These are phyloP conservation scores for Raffaelea arxii DNA, from an alignment of 2,329 filamentous ascomycete genomes.

Conservation along the genomic window DNA sequence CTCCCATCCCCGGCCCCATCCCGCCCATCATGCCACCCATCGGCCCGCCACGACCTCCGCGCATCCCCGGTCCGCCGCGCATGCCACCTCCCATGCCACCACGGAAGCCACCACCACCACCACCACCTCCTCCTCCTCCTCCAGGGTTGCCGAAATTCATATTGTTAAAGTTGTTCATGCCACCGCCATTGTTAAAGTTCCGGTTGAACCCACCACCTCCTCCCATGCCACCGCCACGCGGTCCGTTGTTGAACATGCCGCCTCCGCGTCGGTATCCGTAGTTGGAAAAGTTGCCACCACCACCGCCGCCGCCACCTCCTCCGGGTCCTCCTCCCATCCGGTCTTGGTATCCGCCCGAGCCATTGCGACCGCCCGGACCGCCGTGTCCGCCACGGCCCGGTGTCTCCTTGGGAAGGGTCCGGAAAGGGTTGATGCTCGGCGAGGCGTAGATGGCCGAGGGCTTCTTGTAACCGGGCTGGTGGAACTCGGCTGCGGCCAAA, in stretches of 20 bases:
- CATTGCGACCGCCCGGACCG: conserved; percentile 42
- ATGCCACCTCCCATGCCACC: conserved; percentile 38
- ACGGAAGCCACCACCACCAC: conserved; percentile 36
- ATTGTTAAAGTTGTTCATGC: conserved; percentile 25
- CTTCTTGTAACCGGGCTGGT: conserved; percentile 56
- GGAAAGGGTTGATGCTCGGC: conserved; percentile 75
- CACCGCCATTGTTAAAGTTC: conserved; percentile 33
- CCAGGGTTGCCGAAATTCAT: conserved; percentile 29
- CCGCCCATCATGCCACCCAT: conserved; percentile 13
- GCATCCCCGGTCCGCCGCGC: conserved; percentile 36
- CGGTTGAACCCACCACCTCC: conserved; percentile 23
- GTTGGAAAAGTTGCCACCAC: conserved; percentile 28
- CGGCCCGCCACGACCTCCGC: conserved; percentile 30
- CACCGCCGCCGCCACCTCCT: conserved; percentile 32
- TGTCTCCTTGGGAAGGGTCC: conserved; percentile 81
- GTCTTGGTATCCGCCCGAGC: conserved; percentile 38
- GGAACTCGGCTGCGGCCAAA: conserved; percentile 39
- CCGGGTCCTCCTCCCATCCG: conserved; percentile 32
- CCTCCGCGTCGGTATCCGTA: conserved; percentile 11
- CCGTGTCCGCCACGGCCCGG: conserved; percentile 61
- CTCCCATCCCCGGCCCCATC: conserved; percentile 27
- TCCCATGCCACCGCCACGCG: conserved; percentile 28
- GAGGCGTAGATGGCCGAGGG: conserved; percentile 66
- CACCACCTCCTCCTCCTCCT: conserved; percentile 37
- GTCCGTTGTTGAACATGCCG: conserved; percentile 22